Conservation (phyloP, 164 flowering plant genomes). For the Kingdonia uniflora region DNA sequence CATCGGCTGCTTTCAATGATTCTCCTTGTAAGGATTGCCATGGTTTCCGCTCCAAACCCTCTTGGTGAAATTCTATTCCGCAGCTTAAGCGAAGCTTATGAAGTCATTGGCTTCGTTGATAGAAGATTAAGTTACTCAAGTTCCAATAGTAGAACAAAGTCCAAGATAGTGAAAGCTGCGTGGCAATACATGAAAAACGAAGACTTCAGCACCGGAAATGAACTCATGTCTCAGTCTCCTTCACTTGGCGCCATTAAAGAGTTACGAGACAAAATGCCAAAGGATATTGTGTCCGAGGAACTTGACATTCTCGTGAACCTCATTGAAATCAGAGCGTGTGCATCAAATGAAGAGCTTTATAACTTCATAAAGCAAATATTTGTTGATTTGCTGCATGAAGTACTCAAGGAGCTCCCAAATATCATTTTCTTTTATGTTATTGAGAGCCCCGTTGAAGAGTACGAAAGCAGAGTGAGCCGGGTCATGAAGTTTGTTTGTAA, state of each 20-base stretch:
- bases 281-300: neutral
- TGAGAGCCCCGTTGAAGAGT: constrained; percentile 2
- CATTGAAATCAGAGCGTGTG: neutral
- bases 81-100: constrained; percentile 2
- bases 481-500: neutral
- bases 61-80: neutral
- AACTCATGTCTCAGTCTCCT: neutral
- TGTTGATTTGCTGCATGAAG: constrained; percentile 1
- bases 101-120: constrained; percentile 6
- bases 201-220: neutral
- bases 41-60: neutral
- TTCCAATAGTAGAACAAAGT: neutral
- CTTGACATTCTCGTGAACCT: neutral
- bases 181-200: neutral
- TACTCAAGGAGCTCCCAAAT: neutral
- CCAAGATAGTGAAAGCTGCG: neutral
- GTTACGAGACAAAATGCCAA: neutral
- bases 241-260: neutral
- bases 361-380: neutral
- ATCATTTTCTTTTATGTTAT: neutral
- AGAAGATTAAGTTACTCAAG: neutral
- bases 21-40: constrained; percentile 1
- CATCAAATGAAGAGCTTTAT: neutral
- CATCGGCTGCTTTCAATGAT: constrained; percentile 4
- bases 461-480: neutral